phyloP scores from a whole-genome alignment of 2,329 filamentous ascomycete species.

The Colletotrichum higginsianum region DNA sequence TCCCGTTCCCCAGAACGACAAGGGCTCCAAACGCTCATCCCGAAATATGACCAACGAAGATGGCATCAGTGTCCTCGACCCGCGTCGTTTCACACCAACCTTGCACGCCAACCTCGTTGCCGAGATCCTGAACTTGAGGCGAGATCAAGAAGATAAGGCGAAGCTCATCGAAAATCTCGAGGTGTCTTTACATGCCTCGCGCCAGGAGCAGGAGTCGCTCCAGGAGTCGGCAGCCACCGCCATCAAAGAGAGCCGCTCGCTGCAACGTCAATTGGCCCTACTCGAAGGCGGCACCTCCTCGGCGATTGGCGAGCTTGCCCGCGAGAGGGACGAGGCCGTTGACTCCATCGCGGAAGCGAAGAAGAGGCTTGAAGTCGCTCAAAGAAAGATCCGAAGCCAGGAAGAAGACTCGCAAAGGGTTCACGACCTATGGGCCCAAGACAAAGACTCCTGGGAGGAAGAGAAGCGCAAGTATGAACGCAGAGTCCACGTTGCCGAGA shows the following conservation, averaged over 20 bases:
- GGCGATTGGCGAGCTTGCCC: slow-evolving; percentile 85
- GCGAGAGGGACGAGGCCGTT: slow-evolving; percentile 88
- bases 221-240: slow-evolving; percentile 73
- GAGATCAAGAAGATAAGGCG: slow-evolving; percentile 92
- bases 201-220: slow-evolving; percentile 81
- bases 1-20: slow-evolving; percentile 59
- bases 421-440: slow-evolving; percentile 85
- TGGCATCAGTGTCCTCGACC: slow-evolving; percentile 83
- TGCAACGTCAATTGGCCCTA: slow-evolving; percentile 88
- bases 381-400: slow-evolving; percentile 83
- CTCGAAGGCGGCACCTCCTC: slow-evolving; percentile 91
- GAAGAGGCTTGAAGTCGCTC: slow-evolving; percentile 81
- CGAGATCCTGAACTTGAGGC: slow-evolving; percentile 88
- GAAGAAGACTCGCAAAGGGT: slow-evolving; percentile 87
- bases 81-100: slow-evolving; percentile 93
- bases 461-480: slow-evolving; percentile 87
- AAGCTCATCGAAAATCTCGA: slow-evolving; percentile 91
- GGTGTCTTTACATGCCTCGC: slow-evolving; percentile 77
- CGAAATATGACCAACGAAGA: slow-evolving; percentile 77
- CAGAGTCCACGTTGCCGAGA: slow-evolving; percentile 91
- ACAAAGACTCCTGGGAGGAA: slow-evolving; percentile 87
- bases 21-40: slow-evolving; percentile 65
- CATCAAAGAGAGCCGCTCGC: slow-evolving; percentile 82
- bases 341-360: slow-evolving; percentile 80
- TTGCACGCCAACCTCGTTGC: slow-evolving; percentile 95